Evolutionary conservation across 2,329 filamentous ascomycete species (phyloP).

Genomic region (Bipolaris bicolor): DNA sequence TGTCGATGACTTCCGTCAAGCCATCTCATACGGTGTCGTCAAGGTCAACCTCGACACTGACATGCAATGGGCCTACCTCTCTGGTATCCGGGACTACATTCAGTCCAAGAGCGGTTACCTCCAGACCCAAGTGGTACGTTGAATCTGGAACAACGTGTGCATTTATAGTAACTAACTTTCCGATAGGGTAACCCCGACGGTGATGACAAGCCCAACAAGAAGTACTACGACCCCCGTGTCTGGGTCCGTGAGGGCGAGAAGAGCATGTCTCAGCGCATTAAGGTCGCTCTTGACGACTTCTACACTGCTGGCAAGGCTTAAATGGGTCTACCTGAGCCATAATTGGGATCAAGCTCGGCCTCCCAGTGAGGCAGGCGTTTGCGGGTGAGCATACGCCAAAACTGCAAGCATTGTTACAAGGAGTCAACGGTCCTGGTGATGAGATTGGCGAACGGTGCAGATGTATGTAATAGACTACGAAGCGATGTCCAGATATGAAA

Average conservation of each 20-base stretch:
- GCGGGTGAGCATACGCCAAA: conserved; percentile 8
- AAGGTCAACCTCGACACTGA: conserved; percentile 99
- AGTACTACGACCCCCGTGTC: conserved; percentile 78
- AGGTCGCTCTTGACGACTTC: conserved; percentile 88
- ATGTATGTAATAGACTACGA: conserved; percentile 16
- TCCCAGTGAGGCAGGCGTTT: conserved; percentile 24
- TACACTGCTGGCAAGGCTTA: conserved; percentile 81
- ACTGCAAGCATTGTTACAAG: conserved; percentile 1
- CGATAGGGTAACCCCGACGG: conserved; percentile 84
- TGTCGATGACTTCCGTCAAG: conserved; percentile 79
- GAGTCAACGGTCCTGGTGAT: not conserved
- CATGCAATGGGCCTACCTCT: conserved; percentile 86
- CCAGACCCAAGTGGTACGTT: conserved; percentile 66
- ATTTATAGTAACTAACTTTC: not conserved
- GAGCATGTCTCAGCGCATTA: conserved; percentile 80
- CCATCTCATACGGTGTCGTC: conserved; percentile 78
- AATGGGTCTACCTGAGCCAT: not conserved
- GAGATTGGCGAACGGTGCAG: conserved; percentile 15
- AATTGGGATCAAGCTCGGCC: not conserved
- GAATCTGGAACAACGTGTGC: not conserved
- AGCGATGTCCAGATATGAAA: conserved; percentile 8
- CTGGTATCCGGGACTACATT: conserved; percentile 92
- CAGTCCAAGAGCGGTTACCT: conserved; percentile 92
- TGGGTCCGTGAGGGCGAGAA: conserved; percentile 98
- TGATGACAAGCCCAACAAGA: conserved; percentile 99